Conservation (phyloP, 2,329 filamentous ascomycete species). For the Lachnellula subtilissima region DNA sequence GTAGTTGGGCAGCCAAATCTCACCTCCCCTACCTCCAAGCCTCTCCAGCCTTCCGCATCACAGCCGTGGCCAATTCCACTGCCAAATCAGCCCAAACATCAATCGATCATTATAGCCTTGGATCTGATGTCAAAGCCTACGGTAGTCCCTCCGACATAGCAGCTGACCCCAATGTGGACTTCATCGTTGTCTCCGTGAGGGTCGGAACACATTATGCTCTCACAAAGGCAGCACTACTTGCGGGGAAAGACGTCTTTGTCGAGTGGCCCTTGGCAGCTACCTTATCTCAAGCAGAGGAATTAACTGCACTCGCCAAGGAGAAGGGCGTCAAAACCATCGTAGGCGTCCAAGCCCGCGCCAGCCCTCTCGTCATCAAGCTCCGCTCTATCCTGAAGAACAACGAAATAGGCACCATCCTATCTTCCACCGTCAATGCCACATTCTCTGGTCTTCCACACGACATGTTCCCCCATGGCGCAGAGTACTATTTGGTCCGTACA, state of each 20-base stretch:
- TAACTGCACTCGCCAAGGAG: constrained; percentile 37
- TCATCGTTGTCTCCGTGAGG: constrained; percentile 41
- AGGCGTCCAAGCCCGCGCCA: constrained; percentile 42
- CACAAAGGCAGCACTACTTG: constrained; percentile 38
- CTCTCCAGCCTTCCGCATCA: constrained; percentile 37
- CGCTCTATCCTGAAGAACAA: constrained; percentile 39
- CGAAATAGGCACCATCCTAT: constrained; percentile 38
- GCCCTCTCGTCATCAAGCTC: constrained; percentile 37
- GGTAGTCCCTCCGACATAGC: constrained; percentile 39
- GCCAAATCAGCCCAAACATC: constrained; percentile 37
- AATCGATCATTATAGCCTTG: constrained; percentile 36
- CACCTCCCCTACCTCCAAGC: constrained; percentile 44
- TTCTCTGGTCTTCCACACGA: constrained; percentile 1
- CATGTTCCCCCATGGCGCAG: constrained; percentile 2
- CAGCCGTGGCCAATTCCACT: constrained; percentile 45
- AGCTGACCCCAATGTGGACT: constrained; percentile 41
- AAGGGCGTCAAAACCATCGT: constrained; percentile 41
- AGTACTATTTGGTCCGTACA: constrained; percentile 11
- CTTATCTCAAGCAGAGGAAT: constrained; percentile 38
- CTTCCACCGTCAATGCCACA: constrained; percentile 2
- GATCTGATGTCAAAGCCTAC: constrained; percentile 37
- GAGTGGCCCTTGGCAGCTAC: constrained; percentile 46
- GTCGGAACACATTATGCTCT: constrained; percentile 40
- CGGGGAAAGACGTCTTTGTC: constrained; percentile 45
- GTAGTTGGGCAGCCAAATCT: constrained; percentile 46